Base-by-base conservation (phyloP, 805 yeast species). In the Sugiyamaella chiloensis region DNA sequence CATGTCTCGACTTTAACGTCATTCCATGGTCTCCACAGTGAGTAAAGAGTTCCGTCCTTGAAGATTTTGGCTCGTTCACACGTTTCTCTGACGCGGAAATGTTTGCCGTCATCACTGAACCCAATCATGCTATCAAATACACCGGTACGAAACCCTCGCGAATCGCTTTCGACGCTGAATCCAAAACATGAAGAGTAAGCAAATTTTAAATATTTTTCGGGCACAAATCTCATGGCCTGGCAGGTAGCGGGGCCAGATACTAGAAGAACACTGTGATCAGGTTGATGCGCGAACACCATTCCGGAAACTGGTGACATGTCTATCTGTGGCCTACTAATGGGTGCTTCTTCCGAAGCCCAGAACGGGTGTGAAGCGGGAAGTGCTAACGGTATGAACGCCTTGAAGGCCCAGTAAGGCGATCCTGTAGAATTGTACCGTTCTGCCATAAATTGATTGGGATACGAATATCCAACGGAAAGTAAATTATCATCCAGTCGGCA, bases 341-440 rank as follows among this genome's bases (percentile, higher is more conserved):
- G 44, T 24, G 21, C 32, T 29, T 56, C 61, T 34, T 42, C 24
- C 2, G 54, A 44, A 3, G 55, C 39, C 60, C 62, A 58, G 47
- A 58, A 58, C 20, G 52, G 50, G 23, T 51, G 52, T 8, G 42
- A 17, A 16, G 43, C 49, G 1, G 59, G 57, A 4, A 57, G 29
- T 1, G 60, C 58, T 27, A 57, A 47, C 4, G 53, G 50, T n/a
- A 57, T 31, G 21, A 57, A 48, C n/a, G 42, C 35, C 46, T 58
- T 58, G 50, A 58, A 24, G 5, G 59, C 57, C 62, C 62, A 58
- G 42, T 58, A 58, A 7, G 60, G 60, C 14, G 62, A 58, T 39
- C 49, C 43, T 2, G 57, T 35, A 2, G 60, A 57, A 48, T 57
- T 58, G 42, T 57, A 57, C 8, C 48, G 42, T 40, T 58, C 62